Conservation (phyloP, 345 rosid species). For the Microthlaspi erraticum region DNA sequence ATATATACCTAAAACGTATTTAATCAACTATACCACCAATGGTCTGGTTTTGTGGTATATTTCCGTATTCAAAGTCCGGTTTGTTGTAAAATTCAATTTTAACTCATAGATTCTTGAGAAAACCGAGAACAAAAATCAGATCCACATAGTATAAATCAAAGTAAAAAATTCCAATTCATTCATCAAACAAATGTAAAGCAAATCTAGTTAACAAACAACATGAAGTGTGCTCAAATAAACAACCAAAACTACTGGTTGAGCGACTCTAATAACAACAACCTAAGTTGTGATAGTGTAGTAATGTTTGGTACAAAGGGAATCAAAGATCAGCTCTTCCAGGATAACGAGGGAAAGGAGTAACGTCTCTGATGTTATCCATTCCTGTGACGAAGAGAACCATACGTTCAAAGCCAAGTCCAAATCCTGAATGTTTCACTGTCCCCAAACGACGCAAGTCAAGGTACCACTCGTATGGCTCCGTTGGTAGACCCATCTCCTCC, state of each 20-base stretch:
- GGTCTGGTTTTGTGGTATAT: neutral
- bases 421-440: constrained; percentile 85
- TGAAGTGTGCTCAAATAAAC: too few relatives aligned
- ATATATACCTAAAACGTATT: too few relatives aligned
- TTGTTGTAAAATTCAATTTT: neutral
- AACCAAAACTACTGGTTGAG: too few relatives aligned
- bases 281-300: too few relatives aligned
- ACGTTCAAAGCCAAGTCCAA: constrained; percentile 86
- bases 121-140: neutral
- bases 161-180: neutral
- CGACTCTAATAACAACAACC: too few relatives aligned
- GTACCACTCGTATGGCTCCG: constrained; percentile 87
- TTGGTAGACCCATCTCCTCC: constrained; percentile 68
- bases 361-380: constrained; percentile 85
- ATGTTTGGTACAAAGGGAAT: constrained; percentile 30
- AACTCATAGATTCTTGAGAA: neutral
- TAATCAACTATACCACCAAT: neutral
- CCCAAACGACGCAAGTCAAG: constrained; percentile 82
- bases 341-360: constrained; percentile 90
- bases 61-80: neutral
- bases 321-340: constrained; percentile 97
- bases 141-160: neutral
- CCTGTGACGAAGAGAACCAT: constrained; percentile 94
- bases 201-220: neutral
- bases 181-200: neutral